phyloP scores from a whole-genome alignment of 2,329 filamentous ascomycete species.

The Botryotinia globosa region DNA sequence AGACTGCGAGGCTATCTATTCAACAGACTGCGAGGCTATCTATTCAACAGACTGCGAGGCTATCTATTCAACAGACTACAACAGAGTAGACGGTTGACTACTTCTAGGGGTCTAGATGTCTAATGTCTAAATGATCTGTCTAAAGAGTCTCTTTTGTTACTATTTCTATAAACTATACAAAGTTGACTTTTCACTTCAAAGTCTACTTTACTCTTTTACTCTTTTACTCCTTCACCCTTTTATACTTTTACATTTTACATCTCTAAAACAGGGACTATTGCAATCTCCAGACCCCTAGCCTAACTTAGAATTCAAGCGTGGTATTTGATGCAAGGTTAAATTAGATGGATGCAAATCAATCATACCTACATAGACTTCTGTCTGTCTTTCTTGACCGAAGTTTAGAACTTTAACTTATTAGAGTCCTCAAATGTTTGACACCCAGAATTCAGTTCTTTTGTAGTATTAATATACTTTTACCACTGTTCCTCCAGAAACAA shows the following conservation, averaged over 20 bases:
- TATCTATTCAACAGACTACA: neutral
- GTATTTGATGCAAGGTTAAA: neutral
- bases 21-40: no score
- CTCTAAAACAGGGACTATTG: neutral
- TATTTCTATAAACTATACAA: neutral
- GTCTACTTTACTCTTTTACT: no score
- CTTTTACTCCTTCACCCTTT: neutral
- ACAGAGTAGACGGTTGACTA: neutral
- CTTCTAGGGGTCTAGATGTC: neutral
- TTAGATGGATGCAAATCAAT: neutral
- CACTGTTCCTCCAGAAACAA: neutral
- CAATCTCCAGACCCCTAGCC: neutral
- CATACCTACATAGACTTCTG: neutral
- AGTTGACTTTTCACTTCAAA: neutral
- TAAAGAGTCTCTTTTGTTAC: neutral
- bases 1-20: no score
- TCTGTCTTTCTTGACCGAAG: neutral
- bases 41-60: no score
- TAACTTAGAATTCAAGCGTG: neutral
- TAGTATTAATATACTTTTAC: neutral
- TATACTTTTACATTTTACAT: neutral
- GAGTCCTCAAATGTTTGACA: neutral
- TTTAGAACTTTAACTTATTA: neutral
- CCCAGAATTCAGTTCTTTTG: neutral
- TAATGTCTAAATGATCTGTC: neutral